Percentiles rank a stretch among this genome's conserved stretches.
phyloP scores from a whole-genome alignment of 495 filamentous ascomycete genomes.

The Penicillium arizonense region DNA sequence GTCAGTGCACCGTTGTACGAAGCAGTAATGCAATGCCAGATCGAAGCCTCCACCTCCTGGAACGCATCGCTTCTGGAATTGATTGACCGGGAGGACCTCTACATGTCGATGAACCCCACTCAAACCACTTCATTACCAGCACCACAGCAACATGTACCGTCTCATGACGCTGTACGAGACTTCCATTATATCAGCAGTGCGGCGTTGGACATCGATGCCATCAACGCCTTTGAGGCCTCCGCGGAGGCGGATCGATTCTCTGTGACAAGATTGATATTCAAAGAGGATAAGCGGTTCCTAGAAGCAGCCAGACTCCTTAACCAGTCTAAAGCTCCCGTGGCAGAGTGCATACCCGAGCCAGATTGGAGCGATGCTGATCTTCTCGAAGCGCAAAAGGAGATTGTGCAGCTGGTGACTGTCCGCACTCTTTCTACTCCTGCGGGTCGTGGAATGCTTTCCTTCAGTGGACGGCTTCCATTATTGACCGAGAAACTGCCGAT shows the following conservation, averaged over 20 bases:
- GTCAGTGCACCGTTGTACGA: conserved; percentile 77
- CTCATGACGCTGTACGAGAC: conserved; percentile 67
- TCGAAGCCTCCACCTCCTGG: conserved; percentile 77
- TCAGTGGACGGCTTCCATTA: conserved; percentile 76
- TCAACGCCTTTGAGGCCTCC: conserved; percentile 61
- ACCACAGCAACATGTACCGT: conserved; percentile 43
- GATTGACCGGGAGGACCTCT: conserved; percentile 79
- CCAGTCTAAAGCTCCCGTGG: conserved; percentile 70
- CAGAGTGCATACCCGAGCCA: conserved; percentile 70
- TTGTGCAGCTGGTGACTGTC: conserved; percentile 78
- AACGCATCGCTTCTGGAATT: conserved; percentile 64
- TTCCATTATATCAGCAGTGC: conserved; percentile 69
- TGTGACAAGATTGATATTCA: conserved; percentile 81
- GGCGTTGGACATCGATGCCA: conserved; percentile 55
- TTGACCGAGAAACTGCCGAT: conserved; percentile 88
- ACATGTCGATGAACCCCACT: conserved; percentile 57
- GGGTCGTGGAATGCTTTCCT: conserved; percentile 80
- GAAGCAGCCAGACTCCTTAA: conserved; percentile 80
- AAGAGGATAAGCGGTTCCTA: conserved; percentile 80
- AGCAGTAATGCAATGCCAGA: conserved; percentile 78
- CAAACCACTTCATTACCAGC: conserved; percentile 29
- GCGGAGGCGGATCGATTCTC: conserved; percentile 77
- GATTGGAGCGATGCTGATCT: conserved; percentile 82
- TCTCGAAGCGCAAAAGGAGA: conserved; percentile 89
- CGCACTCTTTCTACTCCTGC: conserved; percentile 84